A percentile compares a stretch with the other conserved stretches of the same genome.
phyloP scores from a whole-genome alignment of 371 early-diverging fungal species.

The Apophysomyces elegans region DNA sequence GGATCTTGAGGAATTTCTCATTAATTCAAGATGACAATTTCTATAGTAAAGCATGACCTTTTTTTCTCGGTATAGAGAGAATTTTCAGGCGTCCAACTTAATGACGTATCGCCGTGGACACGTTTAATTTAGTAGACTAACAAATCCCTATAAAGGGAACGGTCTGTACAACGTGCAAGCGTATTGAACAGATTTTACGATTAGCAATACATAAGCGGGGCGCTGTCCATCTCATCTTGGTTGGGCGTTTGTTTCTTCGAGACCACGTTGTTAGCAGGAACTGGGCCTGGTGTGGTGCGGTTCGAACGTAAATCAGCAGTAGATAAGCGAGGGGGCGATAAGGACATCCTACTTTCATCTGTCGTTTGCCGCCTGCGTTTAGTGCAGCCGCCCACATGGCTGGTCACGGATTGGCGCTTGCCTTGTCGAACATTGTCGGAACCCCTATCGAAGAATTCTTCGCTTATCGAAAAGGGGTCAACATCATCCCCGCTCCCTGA shows the following conservation, averaged over 20 bases:
- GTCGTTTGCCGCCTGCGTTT: neutral
- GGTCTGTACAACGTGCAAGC: neutral
- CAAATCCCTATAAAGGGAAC: neutral
- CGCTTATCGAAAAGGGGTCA: neutral
- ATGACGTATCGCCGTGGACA: too few relatives aligned
- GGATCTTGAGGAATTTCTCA: too few relatives aligned
- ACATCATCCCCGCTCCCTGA: neutral
- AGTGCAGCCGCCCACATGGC: neutral
- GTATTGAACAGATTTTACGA: neutral
- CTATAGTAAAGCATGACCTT: neutral
- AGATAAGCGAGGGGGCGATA: neutral
- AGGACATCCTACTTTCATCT: neutral
- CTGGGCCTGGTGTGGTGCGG: neutral
- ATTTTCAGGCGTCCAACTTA: too few relatives aligned
- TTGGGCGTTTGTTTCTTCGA: neutral
- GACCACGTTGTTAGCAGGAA: neutral
- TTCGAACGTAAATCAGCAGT: neutral
- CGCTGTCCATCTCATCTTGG: slow-evolving; percentile 1
- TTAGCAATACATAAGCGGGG: slow-evolving; percentile 2
- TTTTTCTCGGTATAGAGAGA: neutral
- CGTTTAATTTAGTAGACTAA: too few relatives aligned
- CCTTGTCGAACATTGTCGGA: neutral
- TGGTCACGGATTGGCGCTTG: neutral
- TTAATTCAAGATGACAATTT: too few relatives aligned
- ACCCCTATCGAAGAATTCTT: neutral